Percentiles rank a stretch among this genome's conserved stretches.
phyloP scores from a whole-genome alignment of 176 grass and related monocot species.

The Leersia perrieri region DNA sequence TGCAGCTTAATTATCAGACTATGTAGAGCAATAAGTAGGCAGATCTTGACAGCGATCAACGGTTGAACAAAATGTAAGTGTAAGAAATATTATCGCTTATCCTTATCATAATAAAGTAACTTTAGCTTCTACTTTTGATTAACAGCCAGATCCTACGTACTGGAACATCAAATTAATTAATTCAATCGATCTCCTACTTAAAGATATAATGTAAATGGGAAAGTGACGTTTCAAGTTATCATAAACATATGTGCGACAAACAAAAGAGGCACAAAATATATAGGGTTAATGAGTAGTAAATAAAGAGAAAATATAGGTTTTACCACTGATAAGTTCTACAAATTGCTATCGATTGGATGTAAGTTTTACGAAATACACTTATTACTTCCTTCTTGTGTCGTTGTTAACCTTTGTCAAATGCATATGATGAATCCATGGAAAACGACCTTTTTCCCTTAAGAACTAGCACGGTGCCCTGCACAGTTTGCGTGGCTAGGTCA shows the following conservation, averaged over 20 bases:
- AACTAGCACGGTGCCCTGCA: no score
- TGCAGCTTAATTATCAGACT: neutral
- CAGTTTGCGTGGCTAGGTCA: no score
- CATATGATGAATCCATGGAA: no score
- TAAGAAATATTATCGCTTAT: slow-evolving; percentile 28
- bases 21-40: neutral
- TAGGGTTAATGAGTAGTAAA: neutral
- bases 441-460: no score
- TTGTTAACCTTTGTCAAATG: no score
- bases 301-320: no score
- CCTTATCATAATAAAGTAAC: neutral
- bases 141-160: neutral
- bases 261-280: slow-evolving; percentile 39
- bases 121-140: neutral
- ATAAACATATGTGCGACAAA: slow-evolving; percentile 14
- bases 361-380: no score
- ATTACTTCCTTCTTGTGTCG: no score
- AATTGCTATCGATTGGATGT: no score
- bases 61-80: slow-evolving; percentile 3
- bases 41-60: neutral
- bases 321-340: no score
- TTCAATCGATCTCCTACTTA: neutral
- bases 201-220: neutral
- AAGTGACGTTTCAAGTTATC: neutral
- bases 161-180: neutral